Conservation (phyloP, 192 early-diverging fungal genomes). For the Dissophora globulifera region DNA sequence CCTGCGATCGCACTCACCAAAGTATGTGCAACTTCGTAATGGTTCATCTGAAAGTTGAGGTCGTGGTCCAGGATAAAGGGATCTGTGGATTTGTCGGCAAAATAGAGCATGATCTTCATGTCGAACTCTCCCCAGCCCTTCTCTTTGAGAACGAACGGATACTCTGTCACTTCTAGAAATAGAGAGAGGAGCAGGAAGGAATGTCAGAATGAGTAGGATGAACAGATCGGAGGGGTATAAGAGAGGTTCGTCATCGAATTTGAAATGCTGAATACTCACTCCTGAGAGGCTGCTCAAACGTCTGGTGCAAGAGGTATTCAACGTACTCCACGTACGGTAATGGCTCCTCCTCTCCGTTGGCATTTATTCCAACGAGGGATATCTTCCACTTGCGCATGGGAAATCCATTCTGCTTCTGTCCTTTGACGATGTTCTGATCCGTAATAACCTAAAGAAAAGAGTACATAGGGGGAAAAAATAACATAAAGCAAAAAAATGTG, state of each 20-base stretch:
- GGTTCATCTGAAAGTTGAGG: slow-evolving; percentile 60
- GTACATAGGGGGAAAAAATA: neutral
- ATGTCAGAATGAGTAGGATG: no score
- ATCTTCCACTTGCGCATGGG: slow-evolving; percentile 61
- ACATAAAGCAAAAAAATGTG: neutral
- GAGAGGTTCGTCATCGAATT: neutral
- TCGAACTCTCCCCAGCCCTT: slow-evolving; percentile 74
- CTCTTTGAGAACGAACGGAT: slow-evolving; percentile 63
- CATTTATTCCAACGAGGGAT: slow-evolving; percentile 54
- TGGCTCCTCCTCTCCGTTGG: slow-evolving; percentile 43
- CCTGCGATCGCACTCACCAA: slow-evolving; percentile 32
- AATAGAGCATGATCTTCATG: slow-evolving; percentile 63
- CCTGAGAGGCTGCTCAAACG: slow-evolving; percentile 56
- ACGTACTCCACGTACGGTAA: slow-evolving; percentile 57
- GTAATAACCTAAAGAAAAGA: slow-evolving; percentile 26
- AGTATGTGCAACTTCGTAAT: slow-evolving; percentile 57
- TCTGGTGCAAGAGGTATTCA: slow-evolving; percentile 60
- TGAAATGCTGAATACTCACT: slow-evolving; percentile 31
- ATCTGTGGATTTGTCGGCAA: slow-evolving; percentile 51
- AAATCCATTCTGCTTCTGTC: slow-evolving; percentile 50
- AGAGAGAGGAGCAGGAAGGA: neutral
- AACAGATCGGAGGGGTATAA: no score
- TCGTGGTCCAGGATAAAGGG: slow-evolving; percentile 60
- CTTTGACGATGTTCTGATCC: slow-evolving; percentile 39
- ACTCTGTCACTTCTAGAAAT: slow-evolving; percentile 54